A percentile compares a stretch with the other conserved stretches of the same genome.
Conservation (phyloP, 1,284 basidiomycete genomes). For the Cutaneotrichosporon cavernicola region DNA sequence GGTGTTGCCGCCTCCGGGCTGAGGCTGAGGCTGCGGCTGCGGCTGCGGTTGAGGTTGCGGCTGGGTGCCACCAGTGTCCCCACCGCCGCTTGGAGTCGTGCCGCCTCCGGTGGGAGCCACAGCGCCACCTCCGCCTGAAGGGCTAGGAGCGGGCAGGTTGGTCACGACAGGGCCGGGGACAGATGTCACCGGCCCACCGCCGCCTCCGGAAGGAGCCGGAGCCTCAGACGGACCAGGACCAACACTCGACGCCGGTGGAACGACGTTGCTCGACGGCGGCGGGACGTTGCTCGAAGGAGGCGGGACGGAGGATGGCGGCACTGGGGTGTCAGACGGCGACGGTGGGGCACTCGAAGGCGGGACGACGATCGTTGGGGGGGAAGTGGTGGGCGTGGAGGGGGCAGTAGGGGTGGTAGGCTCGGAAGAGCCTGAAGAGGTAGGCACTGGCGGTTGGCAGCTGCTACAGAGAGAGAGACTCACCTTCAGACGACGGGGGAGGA, state of each 20-base stretch:
- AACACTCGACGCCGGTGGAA: not conserved
- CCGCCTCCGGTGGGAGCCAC: not conserved
- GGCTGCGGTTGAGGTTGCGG: not conserved
- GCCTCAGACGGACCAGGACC: not conserved
- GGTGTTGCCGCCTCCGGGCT: not conserved
- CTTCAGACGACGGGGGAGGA: not conserved
- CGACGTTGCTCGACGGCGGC: not conserved
- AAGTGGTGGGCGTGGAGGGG: not conserved
- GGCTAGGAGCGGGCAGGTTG: not conserved
- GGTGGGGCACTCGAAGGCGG: not conserved
- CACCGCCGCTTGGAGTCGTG: not conserved
- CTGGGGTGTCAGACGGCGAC: not conserved
- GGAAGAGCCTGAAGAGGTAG: not conserved
- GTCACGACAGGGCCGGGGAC: not conserved
- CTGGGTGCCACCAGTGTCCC: not conserved
- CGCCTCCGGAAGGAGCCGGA: not conserved
- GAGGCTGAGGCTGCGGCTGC: not conserved
- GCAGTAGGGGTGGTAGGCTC: not conserved
- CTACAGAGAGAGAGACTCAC: not conserved
- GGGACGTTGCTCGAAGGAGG: not conserved
- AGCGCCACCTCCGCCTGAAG: not conserved
- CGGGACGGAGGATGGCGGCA: not conserved
- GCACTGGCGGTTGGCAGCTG: not conserved
- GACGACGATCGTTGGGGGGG: not conserved
- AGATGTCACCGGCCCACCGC: not conserved